Conservation (phyloP, 2,329 filamentous ascomycete species). For the Exophiala sp. region DNA sequence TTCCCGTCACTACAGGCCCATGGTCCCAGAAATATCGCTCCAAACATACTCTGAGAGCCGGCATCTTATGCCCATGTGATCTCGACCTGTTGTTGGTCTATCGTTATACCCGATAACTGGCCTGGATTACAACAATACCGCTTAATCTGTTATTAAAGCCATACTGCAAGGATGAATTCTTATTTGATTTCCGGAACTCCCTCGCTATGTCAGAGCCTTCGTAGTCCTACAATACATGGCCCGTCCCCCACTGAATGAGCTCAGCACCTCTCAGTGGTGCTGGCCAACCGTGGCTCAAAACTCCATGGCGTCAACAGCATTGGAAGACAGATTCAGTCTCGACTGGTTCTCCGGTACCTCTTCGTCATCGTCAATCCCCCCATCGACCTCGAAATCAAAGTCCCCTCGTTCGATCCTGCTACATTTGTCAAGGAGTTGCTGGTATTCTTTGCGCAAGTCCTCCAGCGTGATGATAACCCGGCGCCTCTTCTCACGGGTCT, state of each 20-base stretch:
- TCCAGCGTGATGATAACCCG: constrained; percentile 77
- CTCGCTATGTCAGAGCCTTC: not conserved
- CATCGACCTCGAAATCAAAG: constrained; percentile 62
- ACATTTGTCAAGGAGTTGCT: constrained; percentile 80
- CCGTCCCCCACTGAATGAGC: too few relatives aligned
- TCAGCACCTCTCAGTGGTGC: too few relatives aligned
- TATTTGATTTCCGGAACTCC: not conserved
- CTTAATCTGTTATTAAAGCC: too few relatives aligned
- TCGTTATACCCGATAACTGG: too few relatives aligned
- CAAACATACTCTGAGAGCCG: too few relatives aligned
- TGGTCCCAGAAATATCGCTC: too few relatives aligned
- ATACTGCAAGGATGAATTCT: too few relatives aligned
- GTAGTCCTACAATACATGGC: not conserved
- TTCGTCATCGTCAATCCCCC: constrained; percentile 21
- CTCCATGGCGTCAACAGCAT: constrained; percentile 10
- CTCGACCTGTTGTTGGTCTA: too few relatives aligned
- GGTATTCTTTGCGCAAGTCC: constrained; percentile 82
- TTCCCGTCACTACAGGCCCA: too few relatives aligned
- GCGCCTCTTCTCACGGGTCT: constrained; percentile 29
- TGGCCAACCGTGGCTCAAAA: too few relatives aligned
- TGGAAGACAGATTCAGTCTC: constrained; percentile 18
- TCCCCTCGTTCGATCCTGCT: constrained; percentile 83
- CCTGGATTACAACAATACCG: too few relatives aligned
- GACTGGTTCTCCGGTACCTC: constrained; percentile 12
- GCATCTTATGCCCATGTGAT: too few relatives aligned